These are phyloP conservation scores for Kluyveromyces wickerhamii DNA, from an alignment of 805 yeast species.

Conservation along the genomic window DNA sequence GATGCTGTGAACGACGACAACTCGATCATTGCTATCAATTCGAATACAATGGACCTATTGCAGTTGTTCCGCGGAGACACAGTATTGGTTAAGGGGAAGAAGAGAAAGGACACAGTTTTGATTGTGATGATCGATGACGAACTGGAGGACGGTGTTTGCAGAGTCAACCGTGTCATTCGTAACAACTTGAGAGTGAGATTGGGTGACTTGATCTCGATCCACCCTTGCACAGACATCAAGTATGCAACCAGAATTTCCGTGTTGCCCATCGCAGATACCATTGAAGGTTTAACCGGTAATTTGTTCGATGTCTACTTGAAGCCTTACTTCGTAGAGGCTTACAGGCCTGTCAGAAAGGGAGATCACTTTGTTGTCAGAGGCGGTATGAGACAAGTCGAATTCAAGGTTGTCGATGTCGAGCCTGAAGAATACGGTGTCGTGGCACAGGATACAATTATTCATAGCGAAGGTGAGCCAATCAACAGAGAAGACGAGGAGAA, in stretches of 20 bases:
- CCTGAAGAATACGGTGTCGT: conserved; percentile 97
- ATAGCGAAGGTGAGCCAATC: conserved; percentile 98
- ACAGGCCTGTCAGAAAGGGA: conserved; percentile 96
- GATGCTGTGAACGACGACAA: conserved; percentile 97
- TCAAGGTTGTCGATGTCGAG: conserved; percentile 96
- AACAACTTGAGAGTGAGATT: conserved; percentile 88
- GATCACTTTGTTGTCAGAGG: conserved; percentile 95
- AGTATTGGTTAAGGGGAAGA: conserved; percentile 94
- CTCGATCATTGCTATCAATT: conserved; percentile 90
- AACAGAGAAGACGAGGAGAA: conserved; percentile 97
- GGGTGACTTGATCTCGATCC: conserved; percentile 86
- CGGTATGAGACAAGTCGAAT: conserved; percentile 99
- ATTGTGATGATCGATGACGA: conserved; percentile 96
- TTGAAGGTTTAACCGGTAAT: conserved; percentile 96
- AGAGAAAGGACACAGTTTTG: conserved; percentile 94
- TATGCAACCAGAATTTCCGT: conserved; percentile 93
- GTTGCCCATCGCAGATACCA: conserved; percentile 94
- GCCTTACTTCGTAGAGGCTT: conserved; percentile 98
- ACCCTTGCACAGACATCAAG: conserved; percentile 96
- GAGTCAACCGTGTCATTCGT: conserved; percentile 93
- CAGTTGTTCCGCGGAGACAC: conserved; percentile 98
- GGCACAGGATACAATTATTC: conserved; percentile 96
- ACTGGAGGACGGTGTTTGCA: conserved; percentile 88
- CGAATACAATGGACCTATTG: conserved; percentile 88
- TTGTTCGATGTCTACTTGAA: conserved; percentile 91